Evolutionary conservation across 139 green algal genomes (phyloP).

Genomic region (Limnomonas spitsbergensis): DNA sequence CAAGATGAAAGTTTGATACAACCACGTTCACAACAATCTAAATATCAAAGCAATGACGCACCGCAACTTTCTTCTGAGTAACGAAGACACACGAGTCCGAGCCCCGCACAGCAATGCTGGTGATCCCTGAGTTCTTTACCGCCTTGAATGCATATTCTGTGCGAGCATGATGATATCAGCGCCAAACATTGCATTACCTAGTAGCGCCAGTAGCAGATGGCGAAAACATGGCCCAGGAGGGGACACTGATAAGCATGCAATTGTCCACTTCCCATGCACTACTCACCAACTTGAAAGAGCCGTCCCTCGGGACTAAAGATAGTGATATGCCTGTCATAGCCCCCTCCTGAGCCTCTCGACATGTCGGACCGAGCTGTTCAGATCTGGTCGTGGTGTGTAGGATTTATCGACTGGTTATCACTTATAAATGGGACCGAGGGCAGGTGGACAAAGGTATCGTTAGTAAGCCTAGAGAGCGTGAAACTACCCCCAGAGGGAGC

Average conservation of each 20-base stretch:
- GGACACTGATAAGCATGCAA: neutral
- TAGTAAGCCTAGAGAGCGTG: too few relatives aligned
- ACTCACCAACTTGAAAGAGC: constrained; percentile 91
- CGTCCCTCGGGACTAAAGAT: constrained; percentile 94
- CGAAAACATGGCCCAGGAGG: neutral
- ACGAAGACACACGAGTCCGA: constrained; percentile 90
- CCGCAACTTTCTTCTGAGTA: constrained; percentile 87
- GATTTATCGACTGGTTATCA: too few relatives aligned
- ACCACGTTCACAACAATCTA: too few relatives aligned
- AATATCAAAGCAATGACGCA: too few relatives aligned
- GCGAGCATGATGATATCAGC: neutral
- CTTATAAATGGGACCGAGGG: too few relatives aligned
- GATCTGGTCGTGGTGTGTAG: too few relatives aligned
- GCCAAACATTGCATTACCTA: neutral
- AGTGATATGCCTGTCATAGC: constrained; percentile 93
- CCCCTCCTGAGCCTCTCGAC: constrained; percentile 64
- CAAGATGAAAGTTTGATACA: too few relatives aligned
- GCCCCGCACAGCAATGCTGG: constrained; percentile 86
- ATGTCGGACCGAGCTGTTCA: constrained; percentile 44
- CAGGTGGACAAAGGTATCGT: too few relatives aligned
- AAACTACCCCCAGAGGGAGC: too few relatives aligned
- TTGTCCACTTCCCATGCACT: neutral
- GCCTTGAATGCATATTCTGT: constrained; percentile 99
- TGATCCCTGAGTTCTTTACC: constrained; percentile 85
- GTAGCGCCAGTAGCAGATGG: neutral